phyloP scores from a whole-genome alignment of 495 filamentous ascomycete species.

The Aspergillus coremiiformis region DNA sequence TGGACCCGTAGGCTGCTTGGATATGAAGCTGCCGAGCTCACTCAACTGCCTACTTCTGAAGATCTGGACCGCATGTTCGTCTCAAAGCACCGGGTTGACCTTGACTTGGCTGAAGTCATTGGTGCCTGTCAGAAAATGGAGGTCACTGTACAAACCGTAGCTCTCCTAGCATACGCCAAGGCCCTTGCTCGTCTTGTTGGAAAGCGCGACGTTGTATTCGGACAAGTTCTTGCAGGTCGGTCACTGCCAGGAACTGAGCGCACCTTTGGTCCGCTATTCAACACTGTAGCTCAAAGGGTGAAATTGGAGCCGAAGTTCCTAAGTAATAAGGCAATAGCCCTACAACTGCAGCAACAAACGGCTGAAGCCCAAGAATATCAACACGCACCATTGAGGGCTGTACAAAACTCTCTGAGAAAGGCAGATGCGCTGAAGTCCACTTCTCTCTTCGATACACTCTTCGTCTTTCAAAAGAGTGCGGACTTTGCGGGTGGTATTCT shows the following conservation, averaged over 20 bases:
- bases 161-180: slow-evolving; percentile 63
- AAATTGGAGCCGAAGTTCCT: slow-evolving; percentile 32
- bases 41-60: slow-evolving; percentile 5
- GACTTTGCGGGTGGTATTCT: slow-evolving; percentile 10
- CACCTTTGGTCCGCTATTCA: slow-evolving; percentile 81
- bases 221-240: slow-evolving; percentile 61
- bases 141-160: slow-evolving; percentile 67
- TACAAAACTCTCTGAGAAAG: slow-evolving; percentile 21
- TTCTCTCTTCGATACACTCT: slow-evolving; percentile 70
- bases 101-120: slow-evolving; percentile 35
- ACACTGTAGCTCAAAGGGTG: slow-evolving; percentile 62
- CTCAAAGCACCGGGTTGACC: slow-evolving; percentile 24
- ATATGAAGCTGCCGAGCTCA: slow-evolving; percentile 20
- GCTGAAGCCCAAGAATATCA: slow-evolving; percentile 53
- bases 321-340: slow-evolving; percentile 43
- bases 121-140: slow-evolving; percentile 47
- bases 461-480: slow-evolving; percentile 65
- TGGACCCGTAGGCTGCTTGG: slow-evolving; percentile 32
- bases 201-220: slow-evolving; percentile 62
- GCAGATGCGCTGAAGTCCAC: slow-evolving; percentile 18
- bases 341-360: slow-evolving; percentile 51
- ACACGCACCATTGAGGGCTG: slow-evolving; percentile 35
- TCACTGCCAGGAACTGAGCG: slow-evolving; percentile 57
- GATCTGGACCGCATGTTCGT: slow-evolving; percentile 20
- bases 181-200: slow-evolving; percentile 55